phyloP scores from a whole-genome alignment of 176 grass and related monocot species.

The Thalia dealbata region DNA sequence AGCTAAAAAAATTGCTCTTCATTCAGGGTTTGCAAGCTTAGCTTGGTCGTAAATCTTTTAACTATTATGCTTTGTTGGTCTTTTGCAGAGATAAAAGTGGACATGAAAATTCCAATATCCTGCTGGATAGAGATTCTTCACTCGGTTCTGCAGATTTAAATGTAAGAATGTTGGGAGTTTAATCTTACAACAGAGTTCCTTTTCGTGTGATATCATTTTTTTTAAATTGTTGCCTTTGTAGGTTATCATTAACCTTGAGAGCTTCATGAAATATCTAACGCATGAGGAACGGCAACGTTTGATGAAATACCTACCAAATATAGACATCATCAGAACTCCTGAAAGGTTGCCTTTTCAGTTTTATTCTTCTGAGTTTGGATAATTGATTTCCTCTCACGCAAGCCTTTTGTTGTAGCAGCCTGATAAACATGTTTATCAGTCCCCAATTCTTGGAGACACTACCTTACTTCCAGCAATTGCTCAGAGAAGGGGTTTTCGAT shows the following conservation, averaged over 20 bases:
- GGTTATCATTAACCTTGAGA: slow-evolving; percentile 33
- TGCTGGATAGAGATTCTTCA: slow-evolving; percentile 20
- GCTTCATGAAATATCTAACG: slow-evolving; percentile 29
- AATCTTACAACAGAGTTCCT: not conserved
- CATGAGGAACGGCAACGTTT: slow-evolving; percentile 25
- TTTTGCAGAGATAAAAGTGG: slow-evolving; percentile 19
- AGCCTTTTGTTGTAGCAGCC: slow-evolving; percentile 17
- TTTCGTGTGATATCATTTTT: no score
- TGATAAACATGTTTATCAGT: slow-evolving; percentile 31
- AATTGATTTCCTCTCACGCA: slow-evolving; percentile 5
- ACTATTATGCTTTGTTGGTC: not conserved
- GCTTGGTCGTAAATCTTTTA: not conserved
- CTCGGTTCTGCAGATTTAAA: slow-evolving; percentile 27
- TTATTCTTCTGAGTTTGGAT: not conserved
- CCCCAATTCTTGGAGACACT: slow-evolving; percentile 27
- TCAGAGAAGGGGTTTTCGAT: slow-evolving; percentile 29
- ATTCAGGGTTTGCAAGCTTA: not conserved
- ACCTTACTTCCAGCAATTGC: slow-evolving; percentile 28
- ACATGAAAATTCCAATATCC: slow-evolving; percentile 16
- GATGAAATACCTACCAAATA: slow-evolving; percentile 35
- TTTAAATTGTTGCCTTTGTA: slow-evolving; percentile 18
- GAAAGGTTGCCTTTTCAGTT: slow-evolving; percentile 23
- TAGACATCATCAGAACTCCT: slow-evolving; percentile 31
- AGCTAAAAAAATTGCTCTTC: not conserved
- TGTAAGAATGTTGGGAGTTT: slow-evolving; percentile 19